These are phyloP conservation scores for Stellera chamaejasme DNA, from an alignment of 345 rosid species.

Conservation along the genomic window DNA sequence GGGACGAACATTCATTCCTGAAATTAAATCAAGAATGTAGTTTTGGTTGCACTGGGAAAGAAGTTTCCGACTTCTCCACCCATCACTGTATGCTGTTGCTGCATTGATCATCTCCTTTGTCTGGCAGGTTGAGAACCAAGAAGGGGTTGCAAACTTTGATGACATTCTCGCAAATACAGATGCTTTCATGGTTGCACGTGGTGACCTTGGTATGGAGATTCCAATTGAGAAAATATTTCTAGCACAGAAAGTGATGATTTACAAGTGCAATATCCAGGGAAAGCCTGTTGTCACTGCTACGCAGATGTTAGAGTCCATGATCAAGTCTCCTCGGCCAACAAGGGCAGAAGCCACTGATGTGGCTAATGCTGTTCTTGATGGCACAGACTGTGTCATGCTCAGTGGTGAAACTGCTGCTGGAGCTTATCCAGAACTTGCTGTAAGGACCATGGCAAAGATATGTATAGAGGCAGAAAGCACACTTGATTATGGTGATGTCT, in stretches of 20 bases:
- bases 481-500: constrained; percentile 69
- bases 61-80: background rate
- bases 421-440: constrained; percentile 91
- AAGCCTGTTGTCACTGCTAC: constrained; percentile 90
- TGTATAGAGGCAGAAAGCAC: constrained; percentile 95
- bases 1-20: background rate
- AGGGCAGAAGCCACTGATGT: constrained; percentile 99
- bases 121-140: constrained; percentile 89
- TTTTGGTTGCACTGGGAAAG: background rate
- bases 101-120: background rate
- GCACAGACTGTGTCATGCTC: constrained; percentile 93
- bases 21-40: background rate
- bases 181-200: constrained; percentile 98
- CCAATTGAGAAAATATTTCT: constrained; percentile 94
- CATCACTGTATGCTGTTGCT: background rate
- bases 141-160: constrained; percentile 96
- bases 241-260: constrained; percentile 98
- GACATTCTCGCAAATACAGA: constrained; percentile 82
- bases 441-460: constrained; percentile 87
- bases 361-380: constrained; percentile 92
- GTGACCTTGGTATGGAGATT: constrained; percentile 98
- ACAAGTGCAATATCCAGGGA: constrained; percentile 96
- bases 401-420: constrained; percentile 99
- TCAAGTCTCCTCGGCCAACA: constrained; percentile 93
- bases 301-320: constrained; percentile 97